Evolutionary conservation across 176 grass and related monocot genomes (phyloP).

Genomic region (Melocanna baccifera): DNA sequence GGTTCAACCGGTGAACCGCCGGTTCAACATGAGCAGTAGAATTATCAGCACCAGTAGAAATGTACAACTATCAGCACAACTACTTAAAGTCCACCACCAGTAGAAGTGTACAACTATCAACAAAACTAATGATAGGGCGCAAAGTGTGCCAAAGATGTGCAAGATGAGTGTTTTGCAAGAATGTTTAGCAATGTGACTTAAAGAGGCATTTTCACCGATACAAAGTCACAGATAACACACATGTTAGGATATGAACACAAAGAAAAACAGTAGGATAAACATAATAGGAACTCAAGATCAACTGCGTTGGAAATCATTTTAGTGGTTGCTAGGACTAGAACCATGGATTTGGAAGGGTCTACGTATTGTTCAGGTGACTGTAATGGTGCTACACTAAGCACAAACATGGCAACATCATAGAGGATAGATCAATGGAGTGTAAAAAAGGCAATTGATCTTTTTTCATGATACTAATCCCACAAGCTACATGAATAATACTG

Average conservation of each 20-base stretch:
- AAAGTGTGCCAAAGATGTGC: conserved; percentile 91
- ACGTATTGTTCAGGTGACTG: neutral
- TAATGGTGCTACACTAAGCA: neutral
- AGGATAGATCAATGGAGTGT: neutral
- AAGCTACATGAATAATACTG: conserved; percentile 44
- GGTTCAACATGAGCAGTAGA: too few species aligned
- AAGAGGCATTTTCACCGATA: conserved; percentile 20
- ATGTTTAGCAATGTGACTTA: conserved; percentile 52
- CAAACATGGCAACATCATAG: neutral
- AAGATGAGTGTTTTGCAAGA: conserved; percentile 61
- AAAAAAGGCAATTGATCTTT: neutral
- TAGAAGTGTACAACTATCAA: too few species aligned
- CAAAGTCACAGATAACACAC: conserved; percentile 23
- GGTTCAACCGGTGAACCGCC: too few species aligned
- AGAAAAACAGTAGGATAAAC: neutral
- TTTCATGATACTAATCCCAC: neutral
- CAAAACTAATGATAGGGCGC: too few species aligned
- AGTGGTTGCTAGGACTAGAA: neutral
- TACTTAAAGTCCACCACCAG: too few species aligned
- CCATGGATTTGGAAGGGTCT: conserved; percentile 2
- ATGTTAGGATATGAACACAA: conserved; percentile 6
- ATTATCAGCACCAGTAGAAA: too few species aligned
- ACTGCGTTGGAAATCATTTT: neutral
- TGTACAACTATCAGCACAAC: too few species aligned
- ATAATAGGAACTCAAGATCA: neutral